Base-by-base conservation (phyloP, 2,329 filamentous ascomycete species). In the Fusarium sp. region DNA sequence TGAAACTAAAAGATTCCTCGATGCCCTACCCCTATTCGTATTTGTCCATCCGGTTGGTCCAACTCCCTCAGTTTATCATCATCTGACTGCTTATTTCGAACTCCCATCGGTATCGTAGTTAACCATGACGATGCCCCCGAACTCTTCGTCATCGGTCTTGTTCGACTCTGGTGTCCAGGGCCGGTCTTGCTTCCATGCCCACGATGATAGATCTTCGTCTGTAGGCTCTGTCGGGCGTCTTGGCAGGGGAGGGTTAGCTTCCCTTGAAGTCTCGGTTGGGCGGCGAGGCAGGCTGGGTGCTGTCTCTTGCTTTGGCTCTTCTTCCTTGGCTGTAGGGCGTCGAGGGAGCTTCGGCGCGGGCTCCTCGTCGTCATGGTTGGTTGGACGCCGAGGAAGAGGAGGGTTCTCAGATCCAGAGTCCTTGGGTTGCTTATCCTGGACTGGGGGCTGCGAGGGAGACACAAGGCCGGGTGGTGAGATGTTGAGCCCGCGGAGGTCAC, bases 41-140 rank as follows among this genome's bases (percentile, higher is more conserved):
- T 25, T 10, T 20, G 27, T 25, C 22, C 27, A 32, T 20, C 45
- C 6, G n/a, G 4, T 10, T 5, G 8, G 20, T 45, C 14, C 17
- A 7, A 20, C 9, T 35, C 35, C 22, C 10, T 33, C 17, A 10
- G 17, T 33, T 50, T 7, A 14, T n/a, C 12, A 27, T 32, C 20
- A 1, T 50, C 20, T 33, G 6, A 20, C n/a, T 17, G 1, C 25
- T 61, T 52, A 64, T 30, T 73, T 74, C 30, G 33, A 52, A 60
- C 72, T 74, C 25, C 64, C 38, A 20, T 74, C 72, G 6, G 69
- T 79, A 14, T 82, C 83, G 40, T 85, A 80, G 47, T 82, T 79
- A 25, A 82, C 77, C 84, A 86, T 84, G 27, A 69, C 76, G 37
- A 85, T 86, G 6, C 76, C 79, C 3, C 72, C 73, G 56, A 81